Conservation (phyloP, 441 rosid species). For the Adansonia madagascariensis region DNA sequence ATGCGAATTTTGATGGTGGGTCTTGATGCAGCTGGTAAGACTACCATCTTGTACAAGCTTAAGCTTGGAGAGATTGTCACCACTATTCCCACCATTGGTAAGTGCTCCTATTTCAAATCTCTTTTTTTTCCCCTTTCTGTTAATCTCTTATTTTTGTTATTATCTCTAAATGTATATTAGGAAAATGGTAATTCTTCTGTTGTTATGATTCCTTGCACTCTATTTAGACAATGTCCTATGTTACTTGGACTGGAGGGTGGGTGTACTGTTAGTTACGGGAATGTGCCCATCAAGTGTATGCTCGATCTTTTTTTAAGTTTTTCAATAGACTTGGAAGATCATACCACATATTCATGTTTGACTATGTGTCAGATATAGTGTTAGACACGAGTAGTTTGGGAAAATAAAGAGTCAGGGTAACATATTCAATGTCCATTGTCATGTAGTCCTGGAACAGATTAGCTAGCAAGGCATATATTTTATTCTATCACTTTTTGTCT, state of each 20-base stretch:
- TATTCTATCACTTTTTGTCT: not conserved
- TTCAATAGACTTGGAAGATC: not conserved
- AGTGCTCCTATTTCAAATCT: slow-evolving; percentile 19
- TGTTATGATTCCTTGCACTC: not conserved
- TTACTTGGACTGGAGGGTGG: no score
- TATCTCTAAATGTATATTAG: not conserved
- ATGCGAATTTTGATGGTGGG: slow-evolving; percentile 93
- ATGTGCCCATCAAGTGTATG: no score
- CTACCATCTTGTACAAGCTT: slow-evolving; percentile 85
- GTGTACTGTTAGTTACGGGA: no score
- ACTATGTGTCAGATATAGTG: not conserved
- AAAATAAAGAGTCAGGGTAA: not conserved
- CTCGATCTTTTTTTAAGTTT: not conserved
- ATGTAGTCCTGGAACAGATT: not conserved
- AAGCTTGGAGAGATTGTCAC: slow-evolving; percentile 93
- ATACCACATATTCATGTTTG: not conserved
- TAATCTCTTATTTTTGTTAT: not conserved
- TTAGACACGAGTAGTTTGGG: not conserved
- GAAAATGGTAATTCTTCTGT: not conserved
- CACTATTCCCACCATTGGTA: slow-evolving; percentile 83
- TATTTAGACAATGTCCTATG: not conserved
- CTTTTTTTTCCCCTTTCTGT: not conserved
- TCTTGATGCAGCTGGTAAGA: slow-evolving; percentile 95
- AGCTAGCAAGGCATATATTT: not conserved
- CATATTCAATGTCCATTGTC: not conserved